phyloP scores from a whole-genome alignment of 2,329 filamentous ascomycete species.

The Aspergillus latus region DNA sequence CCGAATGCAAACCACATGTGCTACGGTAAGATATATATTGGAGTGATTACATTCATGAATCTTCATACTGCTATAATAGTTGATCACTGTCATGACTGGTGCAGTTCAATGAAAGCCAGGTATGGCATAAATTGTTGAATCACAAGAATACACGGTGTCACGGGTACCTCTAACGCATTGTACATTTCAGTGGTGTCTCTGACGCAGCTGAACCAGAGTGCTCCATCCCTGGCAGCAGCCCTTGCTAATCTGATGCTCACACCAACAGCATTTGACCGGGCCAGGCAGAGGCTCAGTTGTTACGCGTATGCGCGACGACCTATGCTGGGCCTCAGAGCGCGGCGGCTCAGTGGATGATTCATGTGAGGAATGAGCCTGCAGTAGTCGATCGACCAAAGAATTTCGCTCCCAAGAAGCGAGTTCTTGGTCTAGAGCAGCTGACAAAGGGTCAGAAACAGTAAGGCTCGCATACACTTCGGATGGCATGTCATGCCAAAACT shows the following conservation, averaged over 20 bases:
- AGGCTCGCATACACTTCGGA: constrained; percentile 40
- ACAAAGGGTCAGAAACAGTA: constrained; percentile 26
- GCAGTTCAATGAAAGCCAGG: too few species aligned
- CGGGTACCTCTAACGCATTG: background rate
- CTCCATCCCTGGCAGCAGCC: constrained; percentile 68
- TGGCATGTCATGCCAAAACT: constrained; percentile 46
- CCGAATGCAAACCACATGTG: constrained; percentile 1
- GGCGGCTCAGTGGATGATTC: constrained; percentile 2
- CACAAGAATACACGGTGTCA: too few species aligned
- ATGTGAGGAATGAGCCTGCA: background rate
- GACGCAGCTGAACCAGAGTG: constrained; percentile 64
- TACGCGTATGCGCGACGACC: constrained; percentile 6
- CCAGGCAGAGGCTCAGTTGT: constrained; percentile 7
- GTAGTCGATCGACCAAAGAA: background rate
- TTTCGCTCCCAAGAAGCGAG: background rate
- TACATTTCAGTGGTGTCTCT: constrained; percentile 48
- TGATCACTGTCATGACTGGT: too few species aligned
- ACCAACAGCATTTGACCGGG: constrained; percentile 69
- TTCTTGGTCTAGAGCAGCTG: background rate
- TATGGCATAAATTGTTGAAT: background rate
- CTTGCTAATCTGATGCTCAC: constrained; percentile 67
- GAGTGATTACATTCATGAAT: background rate
- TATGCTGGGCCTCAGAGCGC: constrained; percentile 3
- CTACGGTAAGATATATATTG: background rate
- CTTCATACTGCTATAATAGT: background rate